These are phyloP conservation scores for Solanum chilense DNA, from an alignment of 257 asterid species.

Conservation along the genomic window DNA sequence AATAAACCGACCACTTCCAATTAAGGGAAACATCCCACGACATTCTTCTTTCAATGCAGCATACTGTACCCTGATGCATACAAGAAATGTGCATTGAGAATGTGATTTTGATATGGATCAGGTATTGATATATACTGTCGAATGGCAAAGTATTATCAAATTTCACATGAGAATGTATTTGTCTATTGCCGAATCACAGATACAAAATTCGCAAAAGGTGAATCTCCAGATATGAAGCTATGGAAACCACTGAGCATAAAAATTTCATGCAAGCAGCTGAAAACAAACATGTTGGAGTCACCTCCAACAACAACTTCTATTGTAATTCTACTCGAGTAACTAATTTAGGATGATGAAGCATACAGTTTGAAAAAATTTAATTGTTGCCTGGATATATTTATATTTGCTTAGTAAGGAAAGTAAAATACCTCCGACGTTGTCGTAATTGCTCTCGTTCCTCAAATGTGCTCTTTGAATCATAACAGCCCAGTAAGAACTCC, in stretches of 20 bases:
- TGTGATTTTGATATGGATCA: neutral
- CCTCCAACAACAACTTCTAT: neutral
- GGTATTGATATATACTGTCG: neutral
- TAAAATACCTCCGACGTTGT: slow-evolving; percentile 56
- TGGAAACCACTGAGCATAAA: neutral
- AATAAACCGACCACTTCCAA: slow-evolving; percentile 79
- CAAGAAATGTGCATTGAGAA: neutral
- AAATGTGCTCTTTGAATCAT: slow-evolving; percentile 71
- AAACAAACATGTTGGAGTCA: neutral
- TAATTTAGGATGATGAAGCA: neutral
- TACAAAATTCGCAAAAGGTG: neutral
- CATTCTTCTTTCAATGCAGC: slow-evolving; percentile 72
- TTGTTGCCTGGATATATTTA: neutral
- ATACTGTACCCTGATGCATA: slow-evolving; percentile 53
- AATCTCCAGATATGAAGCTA: neutral
- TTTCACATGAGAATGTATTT: neutral
- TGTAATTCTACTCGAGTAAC: neutral
- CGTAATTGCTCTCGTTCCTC: slow-evolving; percentile 78
- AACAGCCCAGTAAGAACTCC: slow-evolving; percentile 95
- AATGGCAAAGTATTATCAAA: neutral
- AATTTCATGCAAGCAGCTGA: neutral
- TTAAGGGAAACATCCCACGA: slow-evolving; percentile 64
- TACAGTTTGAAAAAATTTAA: neutral
- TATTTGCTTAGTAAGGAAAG: neutral
- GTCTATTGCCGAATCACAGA: neutral